Conservation (phyloP, 345 rosid genomes). For the Eutrema japonicum region DNA sequence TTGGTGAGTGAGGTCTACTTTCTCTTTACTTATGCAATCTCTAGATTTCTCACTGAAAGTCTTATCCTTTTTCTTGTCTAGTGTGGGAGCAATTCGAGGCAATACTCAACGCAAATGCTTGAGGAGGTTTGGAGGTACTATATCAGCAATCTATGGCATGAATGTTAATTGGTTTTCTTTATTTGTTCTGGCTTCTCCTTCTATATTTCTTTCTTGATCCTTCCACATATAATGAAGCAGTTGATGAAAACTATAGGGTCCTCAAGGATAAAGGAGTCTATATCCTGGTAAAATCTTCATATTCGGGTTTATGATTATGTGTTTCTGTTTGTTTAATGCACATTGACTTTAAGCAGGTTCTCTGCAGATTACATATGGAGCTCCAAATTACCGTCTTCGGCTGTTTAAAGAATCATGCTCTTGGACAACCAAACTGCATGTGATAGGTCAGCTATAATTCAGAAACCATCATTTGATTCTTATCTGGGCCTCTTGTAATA, state of each 20-base stretch:
- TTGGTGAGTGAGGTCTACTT: slow-evolving; percentile 59
- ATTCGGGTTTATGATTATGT: neutral
- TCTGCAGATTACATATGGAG: slow-evolving; percentile 84
- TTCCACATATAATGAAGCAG: slow-evolving; percentile 90
- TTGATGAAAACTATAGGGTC: slow-evolving; percentile 90
- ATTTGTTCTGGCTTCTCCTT: slow-evolving; percentile 24
- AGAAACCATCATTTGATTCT: neutral
- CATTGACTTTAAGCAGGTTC: slow-evolving; percentile 6
- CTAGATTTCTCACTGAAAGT: slow-evolving; percentile 16
- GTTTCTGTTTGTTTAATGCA: slow-evolving; percentile 13
- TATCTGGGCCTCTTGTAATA: neutral
- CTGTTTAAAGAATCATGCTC: slow-evolving; percentile 57
- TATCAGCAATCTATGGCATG: neutral
- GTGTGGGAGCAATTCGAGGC: slow-evolving; percentile 81
- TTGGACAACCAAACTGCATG: slow-evolving; percentile 73
- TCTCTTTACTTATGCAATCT: neutral
- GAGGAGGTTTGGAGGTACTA: slow-evolving; percentile 80
- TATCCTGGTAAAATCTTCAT: slow-evolving; percentile 60
- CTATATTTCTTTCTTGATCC: slow-evolving; percentile 60
- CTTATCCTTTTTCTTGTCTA: slow-evolving; percentile 35
- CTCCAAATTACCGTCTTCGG: slow-evolving; percentile 68
- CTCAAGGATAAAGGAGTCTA: slow-evolving; percentile 93
- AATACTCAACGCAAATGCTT: slow-evolving; percentile 75
- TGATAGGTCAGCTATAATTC: slow-evolving; percentile 54
- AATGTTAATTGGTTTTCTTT: slow-evolving; percentile 24